Evolutionary conservation across 768 basidiomycete genomes (phyloP).

Genomic region (Macrocybe gigantea): DNA sequence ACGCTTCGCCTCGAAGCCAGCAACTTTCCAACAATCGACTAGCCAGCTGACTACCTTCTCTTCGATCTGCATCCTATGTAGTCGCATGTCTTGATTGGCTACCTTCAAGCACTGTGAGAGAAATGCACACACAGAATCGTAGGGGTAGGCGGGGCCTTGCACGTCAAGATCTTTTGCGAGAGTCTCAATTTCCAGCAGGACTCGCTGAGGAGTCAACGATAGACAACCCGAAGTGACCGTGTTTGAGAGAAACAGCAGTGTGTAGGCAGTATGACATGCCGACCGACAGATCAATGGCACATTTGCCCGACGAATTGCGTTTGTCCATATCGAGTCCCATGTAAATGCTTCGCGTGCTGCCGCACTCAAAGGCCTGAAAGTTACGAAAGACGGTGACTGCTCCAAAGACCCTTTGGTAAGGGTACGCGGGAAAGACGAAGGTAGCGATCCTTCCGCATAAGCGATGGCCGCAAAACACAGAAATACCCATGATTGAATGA

Average conservation of each 20-base stretch:
- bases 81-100: conserved; percentile 73
- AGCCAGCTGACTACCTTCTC: conserved; percentile 85
- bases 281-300: conserved; percentile 69
- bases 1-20: conserved; percentile 26
- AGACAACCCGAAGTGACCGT: conserved; percentile 14
- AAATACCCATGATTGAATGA: conserved; percentile 81
- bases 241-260: conserved; percentile 39
- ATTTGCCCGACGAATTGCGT: conserved; percentile 69
- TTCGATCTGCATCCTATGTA: conserved; percentile 83
- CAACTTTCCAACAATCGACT: conserved; percentile 58
- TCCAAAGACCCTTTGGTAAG: not conserved
- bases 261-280: conserved; percentile 65
- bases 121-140: conserved; percentile 87
- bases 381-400: not conserved
- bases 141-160: conserved; percentile 84
- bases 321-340: conserved; percentile 85
- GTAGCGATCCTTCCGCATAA: conserved; percentile 32
- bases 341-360: conserved; percentile 21
- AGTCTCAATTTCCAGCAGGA: conserved; percentile 70
- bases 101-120: conserved; percentile 62
- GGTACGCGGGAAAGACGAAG: not conserved
- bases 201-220: conserved; percentile 46
- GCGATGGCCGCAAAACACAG: conserved; percentile 74
- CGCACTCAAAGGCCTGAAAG: not conserved
- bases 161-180: conserved; percentile 81